Base-by-base conservation (phyloP, 2,329 filamentous ascomycete species). In the Talaromyces sp. region DNA sequence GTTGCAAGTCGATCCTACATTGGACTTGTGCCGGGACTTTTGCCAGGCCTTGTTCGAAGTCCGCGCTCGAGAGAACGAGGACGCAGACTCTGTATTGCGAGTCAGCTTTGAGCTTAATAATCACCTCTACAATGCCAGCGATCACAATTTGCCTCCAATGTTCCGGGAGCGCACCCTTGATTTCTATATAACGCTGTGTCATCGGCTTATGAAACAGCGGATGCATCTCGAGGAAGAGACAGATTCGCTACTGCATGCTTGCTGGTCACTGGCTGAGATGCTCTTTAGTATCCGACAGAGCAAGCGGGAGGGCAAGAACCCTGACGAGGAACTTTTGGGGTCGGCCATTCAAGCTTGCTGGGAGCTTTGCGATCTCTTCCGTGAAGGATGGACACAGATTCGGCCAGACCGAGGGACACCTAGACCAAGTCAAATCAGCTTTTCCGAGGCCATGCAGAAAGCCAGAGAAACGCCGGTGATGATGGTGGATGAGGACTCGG, bases 21-120 rank as follows among this genome's bases (percentile, higher is more conserved):
- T 97, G 43, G 93, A 97, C 74, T 82, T 97, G 4, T 97, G 93
- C 75, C 89, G 93, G 24, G 92, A 96, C 69, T 97, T 98, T 73
- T 97, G 93, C 71, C 93, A 97, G 77, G 87, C 92, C 0, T 81
- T 97, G 11, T 98, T 97, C 72, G 93, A 97, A 73, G 89, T 94
- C 19, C 86, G 93, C 45, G 85, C 90, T 66, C 88, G 88, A 68
- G 88, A 89, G 60, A 90, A 96, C 68, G 92, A 95, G 72, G 81
- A 87, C 1, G 86, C 90, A 0, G 94, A 98, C 76, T 96, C 93
- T 0, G 89, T 97, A 14, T 79, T 98, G 56, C 85, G 94, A 57
- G 93, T 97, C 69, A 97, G 92, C 79, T 97, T 97, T 74, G 94
- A 97, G 79, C 83, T 97, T 27, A 97, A 96, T 79, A 97, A 96